Conservation (phyloP, 2,329 filamentous ascomycete genomes). For the Colletotrichum sp. region DNA sequence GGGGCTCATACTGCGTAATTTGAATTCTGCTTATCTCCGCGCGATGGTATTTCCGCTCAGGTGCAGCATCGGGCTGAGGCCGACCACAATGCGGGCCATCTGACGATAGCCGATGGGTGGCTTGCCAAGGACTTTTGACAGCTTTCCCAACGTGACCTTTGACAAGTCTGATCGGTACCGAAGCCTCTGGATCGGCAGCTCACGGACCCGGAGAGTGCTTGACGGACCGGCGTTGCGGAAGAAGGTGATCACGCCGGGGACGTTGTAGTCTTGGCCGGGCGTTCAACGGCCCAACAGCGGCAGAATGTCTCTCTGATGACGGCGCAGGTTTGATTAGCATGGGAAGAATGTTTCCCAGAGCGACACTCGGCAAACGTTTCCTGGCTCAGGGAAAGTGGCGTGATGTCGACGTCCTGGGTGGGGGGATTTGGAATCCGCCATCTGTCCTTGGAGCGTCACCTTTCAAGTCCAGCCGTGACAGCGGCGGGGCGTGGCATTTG, state of each 20-base stretch:
- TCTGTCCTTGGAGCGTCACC: not conserved
- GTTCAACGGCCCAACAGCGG: not conserved
- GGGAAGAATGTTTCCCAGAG: conserved; percentile 3
- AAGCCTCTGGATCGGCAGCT: not conserved
- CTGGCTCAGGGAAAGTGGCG: not conserved
- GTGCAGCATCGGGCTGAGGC: not conserved
- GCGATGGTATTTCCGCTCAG: not conserved
- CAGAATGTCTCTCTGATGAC: not conserved
- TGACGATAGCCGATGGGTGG: not conserved
- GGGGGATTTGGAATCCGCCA: not conserved
- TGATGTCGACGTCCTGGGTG: not conserved
- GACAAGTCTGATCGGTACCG: not conserved
- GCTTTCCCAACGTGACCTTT: not conserved
- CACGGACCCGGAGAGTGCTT: not conserved
- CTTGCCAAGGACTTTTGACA: not conserved
- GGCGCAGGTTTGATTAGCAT: conserved; percentile 5
- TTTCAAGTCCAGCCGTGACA: not conserved
- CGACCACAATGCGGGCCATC: not conserved
- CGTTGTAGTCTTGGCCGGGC: not conserved
- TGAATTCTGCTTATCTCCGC: not conserved
- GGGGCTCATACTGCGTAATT: not conserved
- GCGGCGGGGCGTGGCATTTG: not conserved
- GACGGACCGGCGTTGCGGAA: not conserved
- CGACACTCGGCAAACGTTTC: not conserved
- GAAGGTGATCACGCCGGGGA: not conserved